Evolutionary conservation across 345 rosid species (phyloP), one percentile per base, ranked within the genome.

Genomic region (Rhizophora apiculata): DNA sequence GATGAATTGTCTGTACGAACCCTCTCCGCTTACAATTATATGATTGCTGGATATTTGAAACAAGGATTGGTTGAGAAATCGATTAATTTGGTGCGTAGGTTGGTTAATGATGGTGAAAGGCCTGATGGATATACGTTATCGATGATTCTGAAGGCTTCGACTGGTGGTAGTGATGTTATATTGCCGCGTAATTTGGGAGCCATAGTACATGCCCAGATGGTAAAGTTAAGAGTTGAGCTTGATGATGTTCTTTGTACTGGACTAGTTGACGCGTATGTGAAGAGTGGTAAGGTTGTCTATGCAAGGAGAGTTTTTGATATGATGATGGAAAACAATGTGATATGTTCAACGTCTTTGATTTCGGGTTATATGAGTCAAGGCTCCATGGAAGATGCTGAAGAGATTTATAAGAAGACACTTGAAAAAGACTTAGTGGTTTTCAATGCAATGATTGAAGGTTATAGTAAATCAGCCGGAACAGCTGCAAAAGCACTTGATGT

Each of bases 401-500:
- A 82, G 73, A 78, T 94, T 43, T 94, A 87, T 67, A 54, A 51
- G 51, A 62, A 70, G 48, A 86, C 92, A 0, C 46, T 67, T 37
- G 82, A 77, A 68, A 94, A 91, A 49, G 97, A 94, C 75, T 37
- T 86, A 18, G 97, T 94, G 6, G 97, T 89, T 67, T 94, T 82
- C 74, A 94, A 94, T 84, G 93, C 97, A 46, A 88, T 89, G 96
- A 86, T 94, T 39, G 98, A 94, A 88, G 97, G 95, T 52, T 94
- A 87, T 32, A 94, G 98, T 70, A 87, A 78, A 65, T 84, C 83
- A 5, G 72, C 55, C 39, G 89, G 79, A 68, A 86, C 88, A 22
- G 88, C 86, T 60, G 58, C 55, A 68, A 85, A 76, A 81, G 85
- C 93, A 2, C 69, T 89, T 43, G 79, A 79, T 74, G 64, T 84